Conservation (phyloP, 805 yeast species). For the Nakazawaea molendinolei region DNA sequence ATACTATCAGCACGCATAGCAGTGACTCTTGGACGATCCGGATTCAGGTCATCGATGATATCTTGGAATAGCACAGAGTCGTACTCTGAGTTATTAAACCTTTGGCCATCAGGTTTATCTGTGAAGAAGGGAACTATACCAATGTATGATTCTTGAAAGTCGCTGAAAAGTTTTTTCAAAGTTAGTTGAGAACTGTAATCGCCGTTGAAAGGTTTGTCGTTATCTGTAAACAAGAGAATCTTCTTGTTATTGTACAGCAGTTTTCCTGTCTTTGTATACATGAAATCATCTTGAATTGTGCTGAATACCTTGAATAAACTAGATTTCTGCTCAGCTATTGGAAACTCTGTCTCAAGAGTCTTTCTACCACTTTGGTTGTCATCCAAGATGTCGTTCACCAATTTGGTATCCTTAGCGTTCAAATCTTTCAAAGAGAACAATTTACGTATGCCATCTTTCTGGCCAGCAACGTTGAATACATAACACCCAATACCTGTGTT, state of each 20-base stretch:
- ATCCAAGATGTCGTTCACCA: slow-evolving; percentile 40
- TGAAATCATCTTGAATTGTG: slow-evolving; percentile 49
- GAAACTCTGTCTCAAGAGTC: slow-evolving; percentile 22
- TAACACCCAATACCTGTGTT: slow-evolving; percentile 72
- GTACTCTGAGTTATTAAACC: slow-evolving; percentile 43
- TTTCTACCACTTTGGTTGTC: slow-evolving; percentile 27
- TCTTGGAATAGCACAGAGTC: slow-evolving; percentile 42
- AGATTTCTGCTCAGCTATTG: slow-evolving; percentile 17
- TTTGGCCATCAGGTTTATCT: slow-evolving; percentile 19
- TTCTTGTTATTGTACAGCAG: slow-evolving; percentile 47
- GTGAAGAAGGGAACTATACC: slow-evolving; percentile 61
- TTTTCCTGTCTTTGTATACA: slow-evolving; percentile 29
- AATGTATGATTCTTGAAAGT: slow-evolving; percentile 48
- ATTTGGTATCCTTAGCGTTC: slow-evolving; percentile 51
- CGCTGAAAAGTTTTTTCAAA: slow-evolving; percentile 52
- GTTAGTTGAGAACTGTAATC: slow-evolving; percentile 34
- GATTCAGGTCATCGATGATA: slow-evolving; percentile 9
- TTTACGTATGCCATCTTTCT: slow-evolving; percentile 38
- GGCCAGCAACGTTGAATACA: slow-evolving; percentile 41
- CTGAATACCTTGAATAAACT: slow-evolving; percentile 38
- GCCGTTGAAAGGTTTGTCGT: slow-evolving; percentile 56
- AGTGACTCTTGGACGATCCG: slow-evolving; percentile 27
- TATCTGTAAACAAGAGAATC: slow-evolving; percentile 67
- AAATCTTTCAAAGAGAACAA: slow-evolving; percentile 49
- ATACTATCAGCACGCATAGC: slow-evolving; percentile 38